Evolutionary conservation across 768 basidiomycete species (phyloP).

Genomic region (Leucocoprinus sp.): DNA sequence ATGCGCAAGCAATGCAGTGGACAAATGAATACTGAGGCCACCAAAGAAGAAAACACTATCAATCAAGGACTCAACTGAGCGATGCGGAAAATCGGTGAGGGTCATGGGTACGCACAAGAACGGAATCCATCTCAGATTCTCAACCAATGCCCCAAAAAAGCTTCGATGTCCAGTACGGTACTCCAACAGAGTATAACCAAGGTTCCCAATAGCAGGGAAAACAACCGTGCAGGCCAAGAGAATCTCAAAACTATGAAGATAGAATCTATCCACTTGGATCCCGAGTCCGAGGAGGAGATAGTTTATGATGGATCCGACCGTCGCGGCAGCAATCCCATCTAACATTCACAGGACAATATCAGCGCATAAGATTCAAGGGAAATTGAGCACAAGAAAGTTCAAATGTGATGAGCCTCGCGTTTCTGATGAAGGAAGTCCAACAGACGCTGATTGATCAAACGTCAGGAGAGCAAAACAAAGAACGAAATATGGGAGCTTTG

Average conservation of each 20-base stretch:
- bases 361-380: neutral
- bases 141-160: slow-evolving; percentile 38
- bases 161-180: slow-evolving; percentile 63
- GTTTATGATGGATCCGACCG: slow-evolving; percentile 60
- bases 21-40: slow-evolving; percentile 65
- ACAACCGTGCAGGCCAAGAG: slow-evolving; percentile 70
- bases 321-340: slow-evolving; percentile 63
- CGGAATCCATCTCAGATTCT: slow-evolving; percentile 58
- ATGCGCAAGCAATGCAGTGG: slow-evolving; percentile 58
- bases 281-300: slow-evolving; percentile 68
- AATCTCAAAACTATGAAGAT: slow-evolving; percentile 76
- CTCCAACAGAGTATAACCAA: slow-evolving; percentile 67
- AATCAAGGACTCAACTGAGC: neutral
- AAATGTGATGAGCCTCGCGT: neutral
- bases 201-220: slow-evolving; percentile 70
- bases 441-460: slow-evolving; percentile 10
- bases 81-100: neutral
- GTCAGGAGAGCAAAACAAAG: neutral
- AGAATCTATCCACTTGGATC: slow-evolving; percentile 62
- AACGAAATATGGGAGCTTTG: neutral
- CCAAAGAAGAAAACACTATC: slow-evolving; percentile 68
- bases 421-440: neutral
- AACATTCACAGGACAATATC: slow-evolving; percentile 2
- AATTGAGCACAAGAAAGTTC: neutral
- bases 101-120: slow-evolving; percentile 53